phyloP scores from a whole-genome alignment of 2,329 filamentous ascomycete species.

The Calonectria hawksworthii region DNA sequence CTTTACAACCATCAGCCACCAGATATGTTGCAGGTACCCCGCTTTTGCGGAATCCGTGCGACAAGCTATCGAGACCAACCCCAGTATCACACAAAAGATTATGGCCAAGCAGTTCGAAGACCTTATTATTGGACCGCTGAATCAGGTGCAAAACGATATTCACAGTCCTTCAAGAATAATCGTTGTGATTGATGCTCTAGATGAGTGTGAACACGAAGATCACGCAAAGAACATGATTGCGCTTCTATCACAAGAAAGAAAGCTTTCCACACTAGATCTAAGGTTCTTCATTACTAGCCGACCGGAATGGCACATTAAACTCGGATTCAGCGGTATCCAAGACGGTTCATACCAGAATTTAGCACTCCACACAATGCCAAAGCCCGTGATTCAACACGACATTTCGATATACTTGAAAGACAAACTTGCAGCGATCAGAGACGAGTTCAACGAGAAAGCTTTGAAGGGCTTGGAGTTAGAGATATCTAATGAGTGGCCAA shows the following conservation, averaged over 20 bases:
- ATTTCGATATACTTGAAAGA: constrained; percentile 21
- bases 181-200: constrained; percentile 53
- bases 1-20: constrained; percentile 55
- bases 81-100: constrained; percentile 44
- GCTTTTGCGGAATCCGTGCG: constrained; percentile 42
- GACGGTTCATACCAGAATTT: too few relatives aligned
- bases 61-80: constrained; percentile 48
- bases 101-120: constrained; percentile 55
- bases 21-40: constrained; percentile 49
- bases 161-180: constrained; percentile 1
- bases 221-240: constrained; percentile 50
- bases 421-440: constrained; percentile 34
- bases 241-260: constrained; percentile 28
- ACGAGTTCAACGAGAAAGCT: constrained; percentile 35
- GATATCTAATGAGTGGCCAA: constrained; percentile 49
- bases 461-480: neutral
- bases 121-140: constrained; percentile 53
- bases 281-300: constrained; percentile 57
- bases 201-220: constrained; percentile 43
- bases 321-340: neutral
- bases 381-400: neutral
- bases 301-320: constrained; percentile 53
- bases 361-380: neutral
- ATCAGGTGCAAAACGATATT: neutral
- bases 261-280: constrained; percentile 38